Conservation (phyloP, 306 rosid genomes). For the Chamaecrista fasciculata region DNA sequence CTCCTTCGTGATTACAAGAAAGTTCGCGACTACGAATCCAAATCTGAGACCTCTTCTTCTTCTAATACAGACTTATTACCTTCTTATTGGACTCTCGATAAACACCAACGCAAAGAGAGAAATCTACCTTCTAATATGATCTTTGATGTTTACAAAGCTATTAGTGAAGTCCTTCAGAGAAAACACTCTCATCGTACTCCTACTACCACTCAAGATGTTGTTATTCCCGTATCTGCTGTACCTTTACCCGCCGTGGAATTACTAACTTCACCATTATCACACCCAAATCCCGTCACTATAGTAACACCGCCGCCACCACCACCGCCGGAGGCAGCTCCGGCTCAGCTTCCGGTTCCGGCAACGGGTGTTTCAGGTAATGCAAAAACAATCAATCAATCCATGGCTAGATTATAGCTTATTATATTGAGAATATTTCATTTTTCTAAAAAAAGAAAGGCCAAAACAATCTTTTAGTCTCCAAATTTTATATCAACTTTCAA, state of each 20-base stretch:
- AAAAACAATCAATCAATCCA: slow-evolving; percentile 32
- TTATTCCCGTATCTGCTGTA: too few relatives aligned
- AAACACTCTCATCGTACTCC: slow-evolving; percentile 32
- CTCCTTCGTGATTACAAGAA: slow-evolving; percentile 61
- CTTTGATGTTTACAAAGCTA: slow-evolving; percentile 48
- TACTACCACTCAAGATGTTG: slow-evolving; percentile 1
- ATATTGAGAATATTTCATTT: too few relatives aligned
- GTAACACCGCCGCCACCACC: slow-evolving; percentile 24
- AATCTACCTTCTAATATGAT: slow-evolving; percentile 63
- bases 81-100: slow-evolving; percentile 56
- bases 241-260: background rate
- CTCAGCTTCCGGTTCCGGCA: background rate
- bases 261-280: slow-evolving; percentile 16
- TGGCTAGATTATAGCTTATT: too few relatives aligned
- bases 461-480: too few relatives aligned
- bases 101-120: slow-evolving; percentile 48
- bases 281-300: background rate
- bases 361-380: slow-evolving; percentile 46
- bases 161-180: slow-evolving; percentile 50
- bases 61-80: slow-evolving; percentile 27
- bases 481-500: too few relatives aligned
- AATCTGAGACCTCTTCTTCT: slow-evolving; percentile 21
- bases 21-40: slow-evolving; percentile 60
- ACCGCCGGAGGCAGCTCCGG: slow-evolving; percentile 14
- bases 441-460: too few relatives aligned